phyloP scores from a whole-genome alignment of 1,284 basidiomycete genomes.

The Termitomyces sp. region DNA sequence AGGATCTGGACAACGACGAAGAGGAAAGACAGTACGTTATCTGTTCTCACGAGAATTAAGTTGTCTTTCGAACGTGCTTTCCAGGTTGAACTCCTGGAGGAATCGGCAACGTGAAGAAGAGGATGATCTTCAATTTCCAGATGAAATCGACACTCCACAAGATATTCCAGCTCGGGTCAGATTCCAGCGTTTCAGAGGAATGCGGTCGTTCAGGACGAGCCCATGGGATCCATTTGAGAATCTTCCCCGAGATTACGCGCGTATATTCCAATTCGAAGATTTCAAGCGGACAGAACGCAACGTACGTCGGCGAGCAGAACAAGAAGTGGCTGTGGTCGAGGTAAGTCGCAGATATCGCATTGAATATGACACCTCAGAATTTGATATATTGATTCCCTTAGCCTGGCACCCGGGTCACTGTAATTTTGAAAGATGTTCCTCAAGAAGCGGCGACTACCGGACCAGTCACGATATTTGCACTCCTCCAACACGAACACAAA shows the following conservation, averaged over 20 bases:
- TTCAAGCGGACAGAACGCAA: constrained; percentile 82
- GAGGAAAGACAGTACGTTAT: constrained; percentile 74
- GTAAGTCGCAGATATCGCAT: constrained; percentile 34
- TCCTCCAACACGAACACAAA: constrained; percentile 96
- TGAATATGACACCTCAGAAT: not conserved
- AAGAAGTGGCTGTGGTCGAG: constrained; percentile 57
- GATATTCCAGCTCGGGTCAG: constrained; percentile 82
- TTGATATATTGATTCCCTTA: constrained; percentile 30
- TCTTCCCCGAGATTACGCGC: constrained; percentile 88
- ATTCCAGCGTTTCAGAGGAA: constrained; percentile 89
- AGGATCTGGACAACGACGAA: constrained; percentile 79
- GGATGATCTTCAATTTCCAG: constrained; percentile 85
- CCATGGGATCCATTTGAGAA: constrained; percentile 99
- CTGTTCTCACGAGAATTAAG: constrained; percentile 1
- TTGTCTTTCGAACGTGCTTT: constrained; percentile 3
- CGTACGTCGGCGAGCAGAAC: constrained; percentile 62
- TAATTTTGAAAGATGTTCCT: constrained; percentile 73
- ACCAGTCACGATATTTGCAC: constrained; percentile 76
- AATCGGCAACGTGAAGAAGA: constrained; percentile 65
- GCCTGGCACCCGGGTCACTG: constrained; percentile 76
- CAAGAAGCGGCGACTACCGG: constrained; percentile 40
- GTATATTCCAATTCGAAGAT: constrained; percentile 97
- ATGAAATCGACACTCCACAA: constrained; percentile 96
- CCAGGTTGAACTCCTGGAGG: constrained; percentile 67
- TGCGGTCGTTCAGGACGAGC: constrained; percentile 90